Base-by-base conservation (phyloP, 2,329 filamentous ascomycete genomes). In the Domatiomyces globalis region DNA sequence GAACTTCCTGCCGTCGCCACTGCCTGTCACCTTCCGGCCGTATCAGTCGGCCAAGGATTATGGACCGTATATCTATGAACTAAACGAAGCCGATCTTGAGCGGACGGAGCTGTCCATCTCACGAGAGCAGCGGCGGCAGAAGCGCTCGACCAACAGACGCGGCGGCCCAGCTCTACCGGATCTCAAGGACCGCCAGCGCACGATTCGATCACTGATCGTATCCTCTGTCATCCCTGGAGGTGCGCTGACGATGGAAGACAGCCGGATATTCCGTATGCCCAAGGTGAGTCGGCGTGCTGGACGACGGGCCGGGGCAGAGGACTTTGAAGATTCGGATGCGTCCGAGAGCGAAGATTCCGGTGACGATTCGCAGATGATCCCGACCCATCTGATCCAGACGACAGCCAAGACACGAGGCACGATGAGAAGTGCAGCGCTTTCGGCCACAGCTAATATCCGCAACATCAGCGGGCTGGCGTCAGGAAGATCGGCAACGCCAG, bases 121-220 rank as follows among this genome's bases (percentile, higher is more conserved):
- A 53, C 80, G 92, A 58, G 92, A 98, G 65, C 89, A 96, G 67
- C 78, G 92, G 60, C 80, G 89, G 49, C 89, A 96, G 69, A 98
- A 98, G 71, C 81, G 92, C 46, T 95, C 92, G 5, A 86, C 95
- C 61, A 96, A 95, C 66, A 79, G 92, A 56, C 81, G 92, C 61
- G 92, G 92, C 57, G 92, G 92, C 0, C 92, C 92, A 5, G 85
- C 87, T 54, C 73, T 98, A 43, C 92, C 92, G n/a, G 92, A 98
- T 69, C 80, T 98, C 53, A 95, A 94, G 66, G 92, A 98, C 61
- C 80, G 89, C 50, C 90, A 92, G 69, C 81, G 90, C 49, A 96
- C 92, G 0, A 90, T 96, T 51, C 81, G 92, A 46, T 95, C 90
- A 0, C 76, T 95, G 59, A 79, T 96, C 49, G 87, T 98, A 1